Percentiles rank a stretch among this genome's conserved stretches.
Evolutionary conservation across 2,329 filamentous ascomycete genomes (phyloP).

Genomic region (Ceratocystis smalleyi): DNA sequence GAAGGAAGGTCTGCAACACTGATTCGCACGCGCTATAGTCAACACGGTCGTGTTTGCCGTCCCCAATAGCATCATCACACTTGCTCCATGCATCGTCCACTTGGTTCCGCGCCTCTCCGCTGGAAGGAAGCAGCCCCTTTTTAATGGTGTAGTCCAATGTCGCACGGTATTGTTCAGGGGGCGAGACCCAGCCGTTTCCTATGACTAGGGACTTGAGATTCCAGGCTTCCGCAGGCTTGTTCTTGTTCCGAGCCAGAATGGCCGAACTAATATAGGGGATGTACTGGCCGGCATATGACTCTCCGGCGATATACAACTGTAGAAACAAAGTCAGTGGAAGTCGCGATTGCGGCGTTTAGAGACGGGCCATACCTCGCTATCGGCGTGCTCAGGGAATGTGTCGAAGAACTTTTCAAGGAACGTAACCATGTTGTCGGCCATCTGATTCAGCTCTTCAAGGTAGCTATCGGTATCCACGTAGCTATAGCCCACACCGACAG

Average conservation of each 20-base stretch:
- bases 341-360: neutral
- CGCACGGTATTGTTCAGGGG: conserved; percentile 72
- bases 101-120: conserved; percentile 36
- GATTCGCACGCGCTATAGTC: conserved; percentile 58
- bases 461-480: conserved; percentile 85
- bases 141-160: conserved; percentile 67
- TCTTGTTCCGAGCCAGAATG: conserved; percentile 74
- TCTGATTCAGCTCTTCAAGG: conserved; percentile 67
- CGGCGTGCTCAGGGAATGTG: conserved; percentile 79
- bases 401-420: conserved; percentile 88
- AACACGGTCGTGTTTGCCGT: conserved; percentile 36
- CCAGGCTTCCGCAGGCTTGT: conserved; percentile 41
- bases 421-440: conserved; percentile 73
- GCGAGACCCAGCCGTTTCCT: conserved; percentile 95
- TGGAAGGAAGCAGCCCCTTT: conserved; percentile 36
- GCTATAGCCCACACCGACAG: conserved; percentile 90
- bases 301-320: conserved; percentile 84
- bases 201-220: conserved; percentile 74
- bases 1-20: conserved; percentile 59
- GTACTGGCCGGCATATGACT: conserved; percentile 88
- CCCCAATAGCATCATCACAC: conserved; percentile 49
- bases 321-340: conserved; percentile 4
- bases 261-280: conserved; percentile 93
- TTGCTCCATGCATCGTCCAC: conserved; percentile 53
- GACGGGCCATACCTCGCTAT: conserved; percentile 65